phyloP scores from a whole-genome alignment of 2,329 filamentous ascomycete species.

The Dactylellina leptospora region DNA sequence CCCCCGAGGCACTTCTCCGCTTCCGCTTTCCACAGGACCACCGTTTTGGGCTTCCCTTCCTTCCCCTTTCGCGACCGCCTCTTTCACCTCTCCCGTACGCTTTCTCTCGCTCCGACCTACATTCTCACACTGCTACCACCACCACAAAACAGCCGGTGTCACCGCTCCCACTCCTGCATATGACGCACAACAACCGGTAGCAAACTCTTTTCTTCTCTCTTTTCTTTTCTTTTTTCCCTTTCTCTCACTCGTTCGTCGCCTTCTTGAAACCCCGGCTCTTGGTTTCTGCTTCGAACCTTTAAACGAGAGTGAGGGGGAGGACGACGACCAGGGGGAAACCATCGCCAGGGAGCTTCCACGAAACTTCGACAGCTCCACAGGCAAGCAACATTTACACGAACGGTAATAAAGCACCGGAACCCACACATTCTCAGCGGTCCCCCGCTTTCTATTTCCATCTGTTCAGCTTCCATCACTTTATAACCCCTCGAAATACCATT shows the following conservation, averaged over 20 bases:
- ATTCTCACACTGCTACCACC: too few species aligned
- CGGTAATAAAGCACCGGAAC: too few species aligned
- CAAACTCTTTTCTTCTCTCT: conserved; percentile 14
- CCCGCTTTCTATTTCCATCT: too few species aligned
- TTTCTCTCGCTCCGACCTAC: too few species aligned
- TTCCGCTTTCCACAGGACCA: conserved; percentile 29
- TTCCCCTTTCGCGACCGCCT: conserved; percentile 30
- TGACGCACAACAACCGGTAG: conserved; percentile 50
- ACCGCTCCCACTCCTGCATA: conserved; percentile 33
- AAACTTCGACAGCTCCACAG: conserved; percentile 18
- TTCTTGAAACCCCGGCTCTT: neutral
- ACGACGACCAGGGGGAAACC: conserved; percentile 23
- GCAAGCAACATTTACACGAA: neutral
- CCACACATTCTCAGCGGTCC: conserved; percentile 15
- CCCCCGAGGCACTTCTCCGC: conserved; percentile 33
- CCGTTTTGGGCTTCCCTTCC: neutral
- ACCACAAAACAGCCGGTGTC: too few species aligned
- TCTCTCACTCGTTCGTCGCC: conserved; percentile 18
- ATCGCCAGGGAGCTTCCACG: conserved; percentile 16
- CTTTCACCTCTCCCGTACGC: too few species aligned
- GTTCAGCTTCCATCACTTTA: conserved; percentile 3
- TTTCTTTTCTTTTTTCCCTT: conserved; percentile 16
- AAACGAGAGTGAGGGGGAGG: conserved; percentile 41
- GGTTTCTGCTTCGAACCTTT: conserved; percentile 9
- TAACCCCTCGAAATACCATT: neutral